Percentiles rank a stretch among this genome's conserved stretches.
phyloP scores from a whole-genome alignment of 148 eudicot species.

The Cornus kousa region DNA sequence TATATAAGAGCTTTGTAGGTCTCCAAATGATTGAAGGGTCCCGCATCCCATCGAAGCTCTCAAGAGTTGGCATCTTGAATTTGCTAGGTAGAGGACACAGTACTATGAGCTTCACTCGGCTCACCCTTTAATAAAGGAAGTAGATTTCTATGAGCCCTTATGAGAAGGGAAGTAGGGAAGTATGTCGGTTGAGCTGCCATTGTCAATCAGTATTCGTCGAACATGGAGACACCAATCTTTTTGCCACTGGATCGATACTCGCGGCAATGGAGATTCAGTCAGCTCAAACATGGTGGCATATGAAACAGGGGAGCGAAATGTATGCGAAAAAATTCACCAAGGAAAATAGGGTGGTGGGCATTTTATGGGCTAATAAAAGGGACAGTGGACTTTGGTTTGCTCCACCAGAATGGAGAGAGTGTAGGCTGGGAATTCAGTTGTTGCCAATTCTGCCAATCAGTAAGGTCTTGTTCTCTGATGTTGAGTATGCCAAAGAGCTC shows the following conservation, averaged over 20 bases:
- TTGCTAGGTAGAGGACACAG: too few species aligned
- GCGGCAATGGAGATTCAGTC: constrained; percentile 71
- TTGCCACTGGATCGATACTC: constrained; percentile 61
- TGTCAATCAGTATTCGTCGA: too few species aligned
- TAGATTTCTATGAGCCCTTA: too few species aligned
- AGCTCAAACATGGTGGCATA: constrained; percentile 89
- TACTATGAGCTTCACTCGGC: too few species aligned
- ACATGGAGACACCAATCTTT: constrained; percentile 78
- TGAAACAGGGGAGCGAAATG: constrained; percentile 48
- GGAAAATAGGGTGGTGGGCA: constrained; percentile 64
- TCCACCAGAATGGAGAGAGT: constrained; percentile 73
- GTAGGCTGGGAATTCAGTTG: constrained; percentile 83
- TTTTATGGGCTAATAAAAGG: constrained; percentile 78
- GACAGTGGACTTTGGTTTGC: constrained; percentile 89
- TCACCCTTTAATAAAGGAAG: too few species aligned
- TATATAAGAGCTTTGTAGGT: too few species aligned
- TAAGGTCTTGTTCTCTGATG: constrained; percentile 68
- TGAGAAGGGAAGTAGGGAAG: too few species aligned
- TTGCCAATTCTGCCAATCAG: constrained; percentile 68
- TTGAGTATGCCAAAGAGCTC: constrained; percentile 49
- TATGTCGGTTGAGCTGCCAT: too few species aligned
- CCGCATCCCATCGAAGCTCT: too few species aligned
- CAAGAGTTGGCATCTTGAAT: too few species aligned
- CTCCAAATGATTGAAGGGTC: too few species aligned
- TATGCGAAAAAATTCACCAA: constrained; percentile 55